Evolutionary conservation across 495 filamentous ascomycete species (phyloP).

Genomic region (Sordaria brevicollis): DNA sequence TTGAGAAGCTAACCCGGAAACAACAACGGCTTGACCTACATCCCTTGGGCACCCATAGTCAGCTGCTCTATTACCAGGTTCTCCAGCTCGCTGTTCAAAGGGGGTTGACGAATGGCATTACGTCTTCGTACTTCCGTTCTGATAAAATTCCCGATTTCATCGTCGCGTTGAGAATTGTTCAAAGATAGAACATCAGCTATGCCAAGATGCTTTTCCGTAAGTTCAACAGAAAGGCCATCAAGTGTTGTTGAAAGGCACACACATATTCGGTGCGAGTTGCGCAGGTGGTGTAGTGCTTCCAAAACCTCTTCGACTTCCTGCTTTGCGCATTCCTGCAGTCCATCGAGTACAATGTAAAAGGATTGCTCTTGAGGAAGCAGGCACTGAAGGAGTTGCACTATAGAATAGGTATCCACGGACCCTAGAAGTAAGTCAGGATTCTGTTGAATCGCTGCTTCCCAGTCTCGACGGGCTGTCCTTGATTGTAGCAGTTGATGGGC

Average conservation of each 20-base stretch:
- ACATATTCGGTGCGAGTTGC: neutral
- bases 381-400: neutral
- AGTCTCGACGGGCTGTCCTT: neutral
- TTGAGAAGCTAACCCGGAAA: too few species aligned
- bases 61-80: neutral
- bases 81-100: neutral
- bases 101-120: neutral
- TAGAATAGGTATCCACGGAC: neutral
- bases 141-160: neutral
- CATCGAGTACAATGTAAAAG: neutral
- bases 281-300: accelerated
- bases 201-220: neutral
- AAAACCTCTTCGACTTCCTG: neutral
- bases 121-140: neutral
- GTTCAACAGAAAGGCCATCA: neutral
- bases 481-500: neutral
- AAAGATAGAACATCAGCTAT: neutral
- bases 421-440: neutral
- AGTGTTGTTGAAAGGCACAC: neutral
- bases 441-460: neutral
- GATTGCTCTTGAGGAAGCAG: accelerated
- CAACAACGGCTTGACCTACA: neutral
- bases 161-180: neutral
- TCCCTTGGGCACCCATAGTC: neutral
- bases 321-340: neutral